Evolutionary conservation across 768 basidiomycete genomes (phyloP).

Genomic region (Tricholoma flavovirens): DNA sequence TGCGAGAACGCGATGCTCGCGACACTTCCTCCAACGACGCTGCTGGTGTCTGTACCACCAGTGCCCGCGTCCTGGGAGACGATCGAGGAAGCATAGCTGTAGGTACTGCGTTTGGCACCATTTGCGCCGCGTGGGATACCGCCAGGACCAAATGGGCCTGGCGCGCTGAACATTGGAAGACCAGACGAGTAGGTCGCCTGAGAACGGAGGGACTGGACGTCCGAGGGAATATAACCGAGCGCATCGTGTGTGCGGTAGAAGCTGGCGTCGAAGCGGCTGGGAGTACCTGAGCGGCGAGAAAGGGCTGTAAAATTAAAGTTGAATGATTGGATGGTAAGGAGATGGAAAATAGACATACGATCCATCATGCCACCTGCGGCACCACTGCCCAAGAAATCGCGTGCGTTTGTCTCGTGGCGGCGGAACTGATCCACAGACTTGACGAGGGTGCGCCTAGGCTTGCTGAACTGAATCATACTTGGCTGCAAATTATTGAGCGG

Average conservation of each 20-base stretch:
- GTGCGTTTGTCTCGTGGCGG: constrained; percentile 86
- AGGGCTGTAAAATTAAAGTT: constrained; percentile 20
- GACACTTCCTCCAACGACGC: constrained; percentile 54
- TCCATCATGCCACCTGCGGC: constrained; percentile 40
- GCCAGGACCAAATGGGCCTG: constrained; percentile 59
- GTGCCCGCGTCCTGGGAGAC: constrained; percentile 86
- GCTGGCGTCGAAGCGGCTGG: constrained; percentile 90
- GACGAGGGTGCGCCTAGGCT: constrained; percentile 82
- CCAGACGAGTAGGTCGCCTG: constrained; percentile 96
- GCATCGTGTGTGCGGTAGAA: constrained; percentile 97
- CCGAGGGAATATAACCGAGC: constrained; percentile 89
- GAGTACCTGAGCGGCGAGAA: constrained; percentile 77
- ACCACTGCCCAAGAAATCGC: constrained; percentile 56
- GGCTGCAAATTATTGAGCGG: constrained; percentile 93
- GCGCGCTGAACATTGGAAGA: constrained; percentile 73
- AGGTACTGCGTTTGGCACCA: constrained; percentile 69
- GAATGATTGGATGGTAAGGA: constrained; percentile 1
- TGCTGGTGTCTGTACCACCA: constrained; percentile 52
- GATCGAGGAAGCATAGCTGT: constrained; percentile 86
- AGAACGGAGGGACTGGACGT: constrained; percentile 92
- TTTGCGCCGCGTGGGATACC: constrained; percentile 57
- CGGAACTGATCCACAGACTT: constrained; percentile 94
- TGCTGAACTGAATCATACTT: constrained; percentile 99
- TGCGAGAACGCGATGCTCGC: constrained; percentile 79
- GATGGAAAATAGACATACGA: constrained; percentile 32